Conservation (phyloP, 2,329 filamentous ascomycete genomes). For the Huntiella decipiens region DNA sequence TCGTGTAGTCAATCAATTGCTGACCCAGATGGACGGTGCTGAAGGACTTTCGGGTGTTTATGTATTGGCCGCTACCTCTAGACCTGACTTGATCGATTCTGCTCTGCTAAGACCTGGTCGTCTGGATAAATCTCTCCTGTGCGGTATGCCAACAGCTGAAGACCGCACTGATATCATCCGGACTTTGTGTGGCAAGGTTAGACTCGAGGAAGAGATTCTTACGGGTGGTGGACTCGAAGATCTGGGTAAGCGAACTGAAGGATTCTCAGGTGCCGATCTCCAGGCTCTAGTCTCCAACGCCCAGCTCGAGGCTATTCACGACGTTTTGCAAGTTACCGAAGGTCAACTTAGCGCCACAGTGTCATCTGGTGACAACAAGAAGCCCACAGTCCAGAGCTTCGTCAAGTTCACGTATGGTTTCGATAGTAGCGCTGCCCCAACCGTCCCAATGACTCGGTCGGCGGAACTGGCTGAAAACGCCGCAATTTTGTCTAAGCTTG, state of each 20-base stretch:
- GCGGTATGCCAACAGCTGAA: constrained; percentile 62
- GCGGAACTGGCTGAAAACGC: constrained; percentile 54
- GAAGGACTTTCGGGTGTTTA: constrained; percentile 92
- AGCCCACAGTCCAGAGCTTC: constrained; percentile 30
- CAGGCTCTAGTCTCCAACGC: constrained; percentile 93
- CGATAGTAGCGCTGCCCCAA: constrained; percentile 24
- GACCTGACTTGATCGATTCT: constrained; percentile 89
- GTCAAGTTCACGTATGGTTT: constrained; percentile 71
- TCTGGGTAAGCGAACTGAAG: constrained; percentile 62
- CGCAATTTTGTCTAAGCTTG: constrained; percentile 61
- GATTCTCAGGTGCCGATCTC: constrained; percentile 84
- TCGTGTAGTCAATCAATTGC: constrained; percentile 89
- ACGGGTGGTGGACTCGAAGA: constrained; percentile 42
- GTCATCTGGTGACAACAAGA: constrained; percentile 18
- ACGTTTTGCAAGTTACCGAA: constrained; percentile 51
- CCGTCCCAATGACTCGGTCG: constrained; percentile 29
- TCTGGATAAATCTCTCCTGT: constrained; percentile 81
- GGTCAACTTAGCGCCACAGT: constrained; percentile 17
- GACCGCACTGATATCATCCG: constrained; percentile 78
- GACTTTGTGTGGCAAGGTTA: constrained; percentile 66
- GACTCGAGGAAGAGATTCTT: constrained; percentile 47
- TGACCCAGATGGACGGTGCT: constrained; percentile 97
- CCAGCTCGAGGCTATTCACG: constrained; percentile 91
- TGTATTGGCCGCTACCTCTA: constrained; percentile 79
- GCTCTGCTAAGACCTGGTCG: constrained; percentile 79